phyloP scores from a whole-genome alignment of 805 yeast genomes.

The Pichia eremophila region DNA sequence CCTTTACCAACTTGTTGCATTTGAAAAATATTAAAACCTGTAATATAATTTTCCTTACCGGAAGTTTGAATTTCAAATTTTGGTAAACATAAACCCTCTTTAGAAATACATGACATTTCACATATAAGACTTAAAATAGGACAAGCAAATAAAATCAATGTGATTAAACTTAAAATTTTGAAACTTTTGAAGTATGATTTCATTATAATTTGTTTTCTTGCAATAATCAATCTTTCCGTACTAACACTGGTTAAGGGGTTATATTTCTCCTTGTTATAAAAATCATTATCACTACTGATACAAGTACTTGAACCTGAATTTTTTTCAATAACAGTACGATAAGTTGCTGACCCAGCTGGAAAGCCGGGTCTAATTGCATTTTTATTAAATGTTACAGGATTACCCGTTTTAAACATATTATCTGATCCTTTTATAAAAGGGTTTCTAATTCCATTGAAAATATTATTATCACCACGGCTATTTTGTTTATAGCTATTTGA shows the following conservation, averaged over 20 bases:
- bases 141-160: conserved; percentile 19
- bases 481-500: background rate
- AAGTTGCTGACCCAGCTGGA: background rate
- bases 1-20: background rate
- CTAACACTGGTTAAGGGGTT: background rate
- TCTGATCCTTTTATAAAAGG: background rate
- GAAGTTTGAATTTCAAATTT: conserved; percentile 30
- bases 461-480: background rate
- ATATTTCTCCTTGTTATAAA: background rate
- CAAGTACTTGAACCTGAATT: background rate
- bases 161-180: conserved; percentile 13
- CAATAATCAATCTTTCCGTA: conserved; percentile 3
- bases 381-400: background rate
- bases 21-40: background rate
- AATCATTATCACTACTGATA: background rate
- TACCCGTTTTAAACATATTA: background rate
- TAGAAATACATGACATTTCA: conserved; percentile 26
- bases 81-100: conserved; percentile 30
- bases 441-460: background rate
- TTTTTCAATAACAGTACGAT: background rate
- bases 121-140: conserved; percentile 16
- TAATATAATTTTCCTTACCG: background rate
- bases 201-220: conserved; percentile 5
- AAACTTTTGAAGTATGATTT: conserved; percentile 18
- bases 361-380: background rate